phyloP scores from a whole-genome alignment of 139 green algal genomes.

The Nannochloris sp. region DNA sequence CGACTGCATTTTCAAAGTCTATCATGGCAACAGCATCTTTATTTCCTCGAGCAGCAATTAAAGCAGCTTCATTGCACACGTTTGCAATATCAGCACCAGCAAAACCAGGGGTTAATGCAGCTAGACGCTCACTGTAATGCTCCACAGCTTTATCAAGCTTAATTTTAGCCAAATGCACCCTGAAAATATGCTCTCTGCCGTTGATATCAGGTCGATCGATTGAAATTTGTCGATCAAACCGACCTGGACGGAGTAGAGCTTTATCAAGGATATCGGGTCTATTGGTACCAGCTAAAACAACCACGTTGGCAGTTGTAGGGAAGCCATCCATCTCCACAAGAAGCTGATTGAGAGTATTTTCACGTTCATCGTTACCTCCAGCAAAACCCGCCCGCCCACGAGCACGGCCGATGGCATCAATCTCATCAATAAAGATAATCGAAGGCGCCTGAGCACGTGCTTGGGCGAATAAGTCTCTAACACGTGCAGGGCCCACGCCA shows the following conservation, averaged over 20 bases:
- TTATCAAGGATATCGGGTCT: slow-evolving; percentile 96
- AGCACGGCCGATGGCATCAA: slow-evolving; percentile 83
- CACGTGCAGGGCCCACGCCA: slow-evolving; percentile 81
- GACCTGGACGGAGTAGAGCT: slow-evolving; percentile 85
- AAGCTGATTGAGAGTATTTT: slow-evolving; percentile 99
- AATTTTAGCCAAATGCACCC: slow-evolving; percentile 76
- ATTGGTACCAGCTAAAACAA: slow-evolving; percentile 98
- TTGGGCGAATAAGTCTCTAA: slow-evolving; percentile 93
- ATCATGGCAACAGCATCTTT: slow-evolving; percentile 46
- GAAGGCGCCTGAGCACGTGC: slow-evolving; percentile 70
- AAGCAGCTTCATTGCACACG: slow-evolving; percentile 94
- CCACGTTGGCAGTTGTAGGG: slow-evolving; percentile 81
- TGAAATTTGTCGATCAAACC: slow-evolving; percentile 95
- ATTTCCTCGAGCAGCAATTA: slow-evolving; percentile 78
- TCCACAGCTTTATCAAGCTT: slow-evolving; percentile 71
- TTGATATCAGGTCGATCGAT: slow-evolving; percentile 96
- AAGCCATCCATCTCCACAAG: slow-evolving; percentile 93
- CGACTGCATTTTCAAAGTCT: slow-evolving; percentile 93
- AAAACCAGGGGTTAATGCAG: slow-evolving; percentile 90
- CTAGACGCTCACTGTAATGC: slow-evolving; percentile 83
- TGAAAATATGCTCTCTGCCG: slow-evolving; percentile 95
- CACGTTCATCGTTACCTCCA: slow-evolving; percentile 94
- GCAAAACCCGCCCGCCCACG: slow-evolving; percentile 64
- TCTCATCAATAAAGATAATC: slow-evolving; percentile 92
- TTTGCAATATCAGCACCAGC: slow-evolving; percentile 98